Evolutionary conservation across 106 monocot species (phyloP).

Genomic region (Acanthochlamys bracteata): DNA sequence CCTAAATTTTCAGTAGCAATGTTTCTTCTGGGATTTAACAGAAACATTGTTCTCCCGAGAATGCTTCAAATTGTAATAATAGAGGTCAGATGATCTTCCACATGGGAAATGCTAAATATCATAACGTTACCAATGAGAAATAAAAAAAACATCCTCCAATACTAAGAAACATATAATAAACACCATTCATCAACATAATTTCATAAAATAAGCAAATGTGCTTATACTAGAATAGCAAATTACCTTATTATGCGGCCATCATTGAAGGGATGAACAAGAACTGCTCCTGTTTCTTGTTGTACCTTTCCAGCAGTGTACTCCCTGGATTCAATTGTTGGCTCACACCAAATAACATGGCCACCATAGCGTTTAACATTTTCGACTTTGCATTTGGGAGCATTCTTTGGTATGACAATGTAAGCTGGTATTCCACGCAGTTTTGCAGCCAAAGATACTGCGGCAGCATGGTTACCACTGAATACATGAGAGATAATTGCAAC

Average conservation of each 20-base stretch:
- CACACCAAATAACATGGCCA: conserved; percentile 81
- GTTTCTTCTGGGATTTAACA: too few species aligned
- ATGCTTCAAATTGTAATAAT: too few species aligned
- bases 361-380: conserved; percentile 93
- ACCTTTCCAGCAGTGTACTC: conserved; percentile 53
- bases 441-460: conserved; percentile 86
- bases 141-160: too few species aligned
- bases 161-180: too few species aligned
- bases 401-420: conserved; percentile 80
- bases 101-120: too few species aligned
- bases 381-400: conserved; percentile 89
- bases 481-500: background rate
- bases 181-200: too few species aligned
- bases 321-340: conserved; percentile 61
- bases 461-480: conserved; percentile 94
- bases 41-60: too few species aligned
- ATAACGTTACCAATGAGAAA: too few species aligned
- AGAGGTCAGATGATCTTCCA: too few species aligned
- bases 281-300: conserved; percentile 77
- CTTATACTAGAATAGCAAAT: background rate
- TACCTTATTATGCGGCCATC: conserved; percentile 78
- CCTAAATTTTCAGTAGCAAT: too few species aligned
- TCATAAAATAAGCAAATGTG: too few species aligned
- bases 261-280: conserved; percentile 91
- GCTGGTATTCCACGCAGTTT: conserved; percentile 86